Conservation (phyloP, 345 rosid genomes). For the Citrus medica region DNA sequence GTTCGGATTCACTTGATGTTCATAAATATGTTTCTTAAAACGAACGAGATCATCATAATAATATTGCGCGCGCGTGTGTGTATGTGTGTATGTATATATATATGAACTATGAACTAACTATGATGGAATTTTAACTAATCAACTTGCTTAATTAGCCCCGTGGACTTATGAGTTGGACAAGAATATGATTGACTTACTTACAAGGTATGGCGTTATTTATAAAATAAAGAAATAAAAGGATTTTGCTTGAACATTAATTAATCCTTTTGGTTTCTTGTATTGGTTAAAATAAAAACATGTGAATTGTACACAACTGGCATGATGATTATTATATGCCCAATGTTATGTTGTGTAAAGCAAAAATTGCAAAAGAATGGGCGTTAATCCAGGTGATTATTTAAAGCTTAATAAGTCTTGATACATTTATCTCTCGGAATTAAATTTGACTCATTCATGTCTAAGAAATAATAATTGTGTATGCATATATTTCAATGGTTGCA, state of each 20-base stretch:
- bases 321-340: not conserved
- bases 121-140: not conserved
- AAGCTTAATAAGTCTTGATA: not conserved
- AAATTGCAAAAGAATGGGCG: not conserved
- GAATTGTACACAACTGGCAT: not conserved
- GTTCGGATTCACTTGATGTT: no score
- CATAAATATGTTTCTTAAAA: no score
- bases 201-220: no score
- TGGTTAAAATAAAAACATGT: not conserved
- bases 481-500: no score
- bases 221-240: not conserved
- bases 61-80: no score
- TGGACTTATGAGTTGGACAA: not conserved
- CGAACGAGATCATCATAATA: no score
- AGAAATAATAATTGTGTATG: not conserved
- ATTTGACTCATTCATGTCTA: not conserved
- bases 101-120: no score
- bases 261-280: not conserved
- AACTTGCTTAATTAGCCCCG: not conserved
- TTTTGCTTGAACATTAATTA: not conserved
- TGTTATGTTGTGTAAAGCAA: not conserved
- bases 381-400: not conserved
- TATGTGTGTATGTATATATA: rapidly evolving
- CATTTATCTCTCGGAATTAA: not conserved
- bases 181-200: not conserved